Evolutionary conservation across 179 eudicot genomes (phyloP), one percentile per base, ranked within the genome.

Genomic region (Gypsophila paniculata): DNA sequence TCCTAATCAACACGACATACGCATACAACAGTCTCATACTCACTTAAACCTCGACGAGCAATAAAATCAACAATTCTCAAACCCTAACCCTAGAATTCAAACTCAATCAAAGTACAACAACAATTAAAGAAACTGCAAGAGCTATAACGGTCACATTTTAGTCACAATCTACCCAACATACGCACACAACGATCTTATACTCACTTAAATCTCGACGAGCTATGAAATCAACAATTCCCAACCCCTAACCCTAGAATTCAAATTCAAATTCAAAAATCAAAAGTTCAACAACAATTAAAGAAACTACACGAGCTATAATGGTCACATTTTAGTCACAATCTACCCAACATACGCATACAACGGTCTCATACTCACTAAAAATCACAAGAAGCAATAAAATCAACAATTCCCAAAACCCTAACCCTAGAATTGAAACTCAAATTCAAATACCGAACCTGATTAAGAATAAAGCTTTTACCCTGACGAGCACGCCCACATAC

Each of bases 401-500:
- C 29, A 11, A 29, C 8, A 14, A 54, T 6, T 23, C 7, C 58
- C 58, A 8, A 59, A 59, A 61, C 72, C 66, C 5, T 65, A 22
- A 57, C 23, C 39, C 51, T 8, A 26, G n/a, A 48, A 55, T 13
- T 6, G 11, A 15, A 54, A 19, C 42, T 3, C 3, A 42, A 61
- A n/a, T n/a, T n/a, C n/a, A 34, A 7, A 48, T 12, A 48, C 10
- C 48, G 52, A 10, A 1, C 2, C 96, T 91, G 97, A 74, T 94
- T 91, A 8, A 94, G 77, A 18, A 94, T 86, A 38, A 82, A 94
- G 78, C 97, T 91, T 80, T 94, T 94, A 76, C 99, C 99, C 73
- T 94, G 97, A 9, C 97, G 89, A 73, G 99, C 97, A 2, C 97
- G 96, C 8, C 99, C 99, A 36, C 99, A 94, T 46, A 94, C 99